A percentile compares a stretch with the other conserved stretches of the same genome.
Conservation (phyloP, 2,329 filamentous ascomycete species). For the Rhynchosporium agropyri region DNA sequence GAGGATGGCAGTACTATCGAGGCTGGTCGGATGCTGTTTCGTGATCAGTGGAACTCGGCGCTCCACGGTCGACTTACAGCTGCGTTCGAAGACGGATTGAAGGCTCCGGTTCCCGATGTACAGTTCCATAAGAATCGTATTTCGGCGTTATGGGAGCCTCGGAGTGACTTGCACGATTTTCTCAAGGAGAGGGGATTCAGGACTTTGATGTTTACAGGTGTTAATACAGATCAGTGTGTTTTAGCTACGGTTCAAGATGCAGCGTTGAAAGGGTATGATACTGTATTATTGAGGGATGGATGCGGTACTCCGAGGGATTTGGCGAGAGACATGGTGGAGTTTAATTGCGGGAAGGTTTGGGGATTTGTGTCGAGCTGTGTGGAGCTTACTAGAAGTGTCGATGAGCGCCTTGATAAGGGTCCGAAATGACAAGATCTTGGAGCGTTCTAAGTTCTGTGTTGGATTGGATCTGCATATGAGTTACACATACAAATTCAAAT, state of each 20-base stretch:
- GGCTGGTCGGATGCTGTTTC: background rate
- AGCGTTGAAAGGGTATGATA: constrained; percentile 17
- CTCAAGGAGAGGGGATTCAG: constrained; percentile 5
- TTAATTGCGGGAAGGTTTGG: too few species aligned
- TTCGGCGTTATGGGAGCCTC: constrained; percentile 1
- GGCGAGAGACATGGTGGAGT: too few species aligned
- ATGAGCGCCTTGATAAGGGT: too few species aligned
- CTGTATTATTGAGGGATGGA: constrained; percentile 16
- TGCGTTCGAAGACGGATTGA: background rate
- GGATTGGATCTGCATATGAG: too few species aligned
- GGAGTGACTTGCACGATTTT: background rate
- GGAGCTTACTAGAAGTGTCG: too few species aligned
- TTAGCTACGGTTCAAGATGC: constrained; percentile 20
- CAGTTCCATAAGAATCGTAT: constrained; percentile 12
- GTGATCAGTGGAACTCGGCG: background rate
- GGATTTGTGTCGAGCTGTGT: too few species aligned
- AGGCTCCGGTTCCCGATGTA: constrained; percentile 1
- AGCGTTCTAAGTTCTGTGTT: too few species aligned
- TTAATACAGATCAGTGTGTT: constrained; percentile 23
- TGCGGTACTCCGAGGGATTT: constrained; percentile 4
- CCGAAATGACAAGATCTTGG: too few species aligned
- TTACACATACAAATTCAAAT: too few species aligned
- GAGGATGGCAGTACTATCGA: constrained; percentile 12
- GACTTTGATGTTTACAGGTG: constrained; percentile 16
- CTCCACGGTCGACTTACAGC: background rate